Evolutionary conservation across 192 early-diverging fungal genomes (phyloP), one percentile per base, ranked within the genome.

Genomic region (Linnemannia hyalina): DNA sequence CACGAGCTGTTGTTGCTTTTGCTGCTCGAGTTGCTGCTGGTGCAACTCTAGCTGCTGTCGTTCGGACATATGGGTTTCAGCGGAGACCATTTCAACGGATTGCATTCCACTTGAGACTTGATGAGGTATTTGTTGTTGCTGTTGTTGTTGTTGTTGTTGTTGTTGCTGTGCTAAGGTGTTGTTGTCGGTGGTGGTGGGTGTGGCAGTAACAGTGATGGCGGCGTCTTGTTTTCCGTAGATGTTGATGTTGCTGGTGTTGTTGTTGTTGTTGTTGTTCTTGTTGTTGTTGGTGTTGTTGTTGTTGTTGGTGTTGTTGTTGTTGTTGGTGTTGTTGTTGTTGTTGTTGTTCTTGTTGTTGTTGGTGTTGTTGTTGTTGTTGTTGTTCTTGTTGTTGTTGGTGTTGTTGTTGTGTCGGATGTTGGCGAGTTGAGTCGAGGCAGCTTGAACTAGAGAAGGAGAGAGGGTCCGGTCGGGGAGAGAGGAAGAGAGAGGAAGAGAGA

Each of bases 31-130:
- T 23, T 75, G 81, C 42, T 75, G 77, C 47, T 85, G 81, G 29
- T 76, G 82, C 65, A 80, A 74, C 44, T 80, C 73, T 32, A 80
- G 38, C n/a, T 80, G 77, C 29, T 85, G 83, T 35, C 73, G 78
- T 38, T 86, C 83, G 11, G 83, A 76, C 78, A 86, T 22, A 16
- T 70, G 65, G 15, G 83, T 63, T 76, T 86, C 83, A 73, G 79
- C 78, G 68, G 83, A 80, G 60, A 86, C 78, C 78, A 81, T 81
- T 74, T 86, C 83, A 52, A 81, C 83, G 6, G 82, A 77, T 77
- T 86, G 83, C 83, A 81, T 80, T 13, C 71, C 47, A 74, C 63
- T 70, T 23, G 46, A 40, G 40, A 18, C 46, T 40, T 77, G 68
- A 11, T 38, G 41, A 23, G n/a, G 46, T 23, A 32, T 3, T 15